Percentiles rank a stretch among this genome's conserved stretches.
These are phyloP conservation scores for Ambrosiella cleistominuta DNA, from an alignment of 2,329 filamentous ascomycete genomes.

Conservation along the genomic window DNA sequence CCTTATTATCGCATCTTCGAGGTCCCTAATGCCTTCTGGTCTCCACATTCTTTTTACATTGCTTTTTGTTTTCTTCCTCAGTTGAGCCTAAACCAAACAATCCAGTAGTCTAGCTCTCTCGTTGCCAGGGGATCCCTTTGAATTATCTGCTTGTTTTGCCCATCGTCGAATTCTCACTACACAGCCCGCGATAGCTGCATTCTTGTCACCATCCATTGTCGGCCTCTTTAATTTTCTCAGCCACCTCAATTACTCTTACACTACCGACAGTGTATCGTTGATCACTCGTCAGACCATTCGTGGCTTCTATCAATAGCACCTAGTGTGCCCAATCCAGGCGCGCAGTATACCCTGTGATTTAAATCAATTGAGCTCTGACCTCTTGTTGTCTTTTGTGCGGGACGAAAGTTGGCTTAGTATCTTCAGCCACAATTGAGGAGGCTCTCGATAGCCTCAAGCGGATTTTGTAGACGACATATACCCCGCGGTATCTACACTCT, in stretches of 20 bases:
- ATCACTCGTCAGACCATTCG: neutral
- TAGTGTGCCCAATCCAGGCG: neutral
- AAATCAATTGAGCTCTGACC: neutral
- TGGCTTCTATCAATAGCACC: neutral
- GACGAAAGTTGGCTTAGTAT: neutral
- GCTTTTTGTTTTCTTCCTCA: neutral
- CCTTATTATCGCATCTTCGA: neutral
- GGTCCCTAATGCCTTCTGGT: neutral
- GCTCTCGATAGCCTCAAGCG: neutral
- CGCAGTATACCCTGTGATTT: neutral
- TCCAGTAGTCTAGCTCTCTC: neutral
- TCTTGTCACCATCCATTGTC: too few species aligned
- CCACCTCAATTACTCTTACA: neutral
- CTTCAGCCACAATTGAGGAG: neutral
- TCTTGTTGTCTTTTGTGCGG: neutral
- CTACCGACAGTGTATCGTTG: neutral
- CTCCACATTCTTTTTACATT: neutral
- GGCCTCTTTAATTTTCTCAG: neutral
- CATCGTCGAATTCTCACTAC: neutral
- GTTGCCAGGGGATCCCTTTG: neutral
- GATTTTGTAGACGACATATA: neutral
- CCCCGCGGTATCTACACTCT: neutral
- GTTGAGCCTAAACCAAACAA: slow-evolving; percentile 1
- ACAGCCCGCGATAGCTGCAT: too few species aligned
- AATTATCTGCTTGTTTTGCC: neutral